phyloP scores from a whole-genome alignment of 2,329 filamentous ascomycete genomes.

The Salinomyces thailandicus region DNA sequence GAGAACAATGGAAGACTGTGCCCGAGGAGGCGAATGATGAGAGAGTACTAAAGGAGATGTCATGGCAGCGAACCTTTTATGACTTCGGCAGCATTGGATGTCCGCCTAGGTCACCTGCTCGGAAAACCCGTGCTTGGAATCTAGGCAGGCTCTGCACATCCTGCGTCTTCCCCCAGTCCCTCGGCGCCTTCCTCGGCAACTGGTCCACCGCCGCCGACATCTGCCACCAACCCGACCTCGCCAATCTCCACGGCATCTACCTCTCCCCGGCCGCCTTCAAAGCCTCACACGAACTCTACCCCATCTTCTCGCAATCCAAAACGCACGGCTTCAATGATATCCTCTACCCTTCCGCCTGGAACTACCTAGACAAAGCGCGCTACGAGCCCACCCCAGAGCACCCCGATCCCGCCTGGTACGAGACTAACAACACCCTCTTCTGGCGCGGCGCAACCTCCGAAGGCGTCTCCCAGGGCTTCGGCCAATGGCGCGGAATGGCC shows the following conservation, averaged over 20 bases:
- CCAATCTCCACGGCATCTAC: conserved; percentile 63
- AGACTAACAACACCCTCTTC: conserved; percentile 56
- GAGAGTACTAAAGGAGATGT: conserved; percentile 21
- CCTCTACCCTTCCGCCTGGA: conserved; percentile 57
- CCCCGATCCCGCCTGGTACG: conserved; percentile 45
- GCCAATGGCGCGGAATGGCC: conserved; percentile 55
- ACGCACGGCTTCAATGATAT: conserved; percentile 66
- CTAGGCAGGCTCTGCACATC: conserved; percentile 52
- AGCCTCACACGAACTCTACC: conserved; percentile 54
- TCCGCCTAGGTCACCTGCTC: conserved; percentile 49
- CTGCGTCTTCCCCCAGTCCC: conserved; percentile 55
- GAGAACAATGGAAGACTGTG: conserved; percentile 29
- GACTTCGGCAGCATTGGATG: conserved; percentile 45
- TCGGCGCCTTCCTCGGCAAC: conserved; percentile 54
- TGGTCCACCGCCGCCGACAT: conserved; percentile 56
- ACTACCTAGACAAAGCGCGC: conserved; percentile 48
- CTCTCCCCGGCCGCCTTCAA: conserved; percentile 53
- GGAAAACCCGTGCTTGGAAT: conserved; percentile 52
- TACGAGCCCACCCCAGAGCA: conserved; percentile 42
- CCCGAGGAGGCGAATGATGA: conserved; percentile 21
- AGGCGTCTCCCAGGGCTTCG: conserved; percentile 38
- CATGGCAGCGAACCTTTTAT: conserved; percentile 31
- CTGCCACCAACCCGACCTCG: conserved; percentile 68
- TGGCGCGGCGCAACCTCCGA: conserved; percentile 64
- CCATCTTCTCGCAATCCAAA: conserved; percentile 67